Evolutionary conservation across 176 grass and related monocot species (phyloP), one percentile per base, ranked within the genome.

Genomic region (Aechmea fasciata): DNA sequence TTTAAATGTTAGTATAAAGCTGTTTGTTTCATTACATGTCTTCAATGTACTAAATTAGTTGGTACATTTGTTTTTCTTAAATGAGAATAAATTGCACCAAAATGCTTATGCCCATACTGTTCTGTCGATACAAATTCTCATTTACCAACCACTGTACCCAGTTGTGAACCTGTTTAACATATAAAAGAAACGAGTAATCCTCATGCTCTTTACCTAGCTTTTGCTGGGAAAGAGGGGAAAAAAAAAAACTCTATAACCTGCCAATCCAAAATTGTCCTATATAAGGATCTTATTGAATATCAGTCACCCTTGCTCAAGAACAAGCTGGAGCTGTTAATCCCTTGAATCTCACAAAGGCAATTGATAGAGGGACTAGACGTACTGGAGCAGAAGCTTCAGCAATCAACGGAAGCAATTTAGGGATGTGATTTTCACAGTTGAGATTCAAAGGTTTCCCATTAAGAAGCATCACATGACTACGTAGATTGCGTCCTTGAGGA

Each of bases 261-360:
- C 10, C 9, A n/a, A 63, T 24, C 23, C 23, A 22, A 22, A 24
- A 9, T 41, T 41, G 3, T 41, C 33, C 33, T 41, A 41, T 41
- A 41, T 41, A 41, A 41, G 33, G 33, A 41, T 41, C 33, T 41
- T 41, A 41, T 41, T 41, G 33, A 41, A 41, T 41, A 41, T 41
- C 33, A 41, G 33, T 41, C 33, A 41, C 4, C 52, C 4, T 41
- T 7, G 33, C 33, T 55, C 13, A 33, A 75, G 49, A 55, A 84
- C 82, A 89, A 15, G 82, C 86, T 13, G 82, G 71, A 57, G 79
- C 79, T 69, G 72, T 79, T 78, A 89, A 76, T 51, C 75, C 65
- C 65, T 71, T 68, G 61, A 81, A 78, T 52, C 67, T 82, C 63
- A 89, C 63, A 65, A 89, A 82, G 23, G 64, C 79, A 25, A 79